Percentiles rank a stretch among this genome's conserved stretches.
These are phyloP conservation scores for Thuidium tamariscinum DNA, from an alignment of 225 moss, liverwort and hornwort species.

Conservation along the genomic window DNA sequence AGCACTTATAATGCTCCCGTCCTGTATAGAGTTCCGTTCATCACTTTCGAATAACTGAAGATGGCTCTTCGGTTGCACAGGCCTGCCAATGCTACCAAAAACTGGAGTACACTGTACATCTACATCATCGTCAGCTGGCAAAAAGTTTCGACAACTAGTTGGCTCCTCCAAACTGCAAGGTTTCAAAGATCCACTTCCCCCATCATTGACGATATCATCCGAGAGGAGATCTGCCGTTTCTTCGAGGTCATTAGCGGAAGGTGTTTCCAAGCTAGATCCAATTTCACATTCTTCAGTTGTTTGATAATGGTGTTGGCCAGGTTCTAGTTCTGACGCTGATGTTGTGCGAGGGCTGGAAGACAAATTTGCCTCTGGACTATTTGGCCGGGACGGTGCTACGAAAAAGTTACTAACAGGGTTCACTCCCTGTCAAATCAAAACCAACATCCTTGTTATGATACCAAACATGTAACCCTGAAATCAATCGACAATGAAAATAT, in stretches of 20 bases:
- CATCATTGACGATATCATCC: neutral
- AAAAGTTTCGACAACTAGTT: neutral
- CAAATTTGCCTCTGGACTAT: neutral
- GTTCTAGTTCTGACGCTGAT: neutral
- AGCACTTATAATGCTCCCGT: neutral
- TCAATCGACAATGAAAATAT: too few relatives aligned
- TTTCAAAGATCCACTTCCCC: neutral
- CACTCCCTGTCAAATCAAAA: constrained; percentile 49
- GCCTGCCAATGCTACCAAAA: constrained; percentile 26
- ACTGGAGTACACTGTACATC: constrained; percentile 43
- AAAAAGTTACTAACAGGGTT: constrained; percentile 70
- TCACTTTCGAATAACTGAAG: constrained; percentile 3
- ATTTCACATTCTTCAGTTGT: neutral
- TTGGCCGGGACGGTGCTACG: constrained; percentile 19
- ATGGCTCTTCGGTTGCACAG: neutral
- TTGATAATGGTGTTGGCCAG: neutral
- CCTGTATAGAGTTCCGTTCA: neutral
- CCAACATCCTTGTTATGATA: neutral
- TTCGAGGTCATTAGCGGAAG: neutral
- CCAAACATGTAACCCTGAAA: neutral
- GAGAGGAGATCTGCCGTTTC: neutral
- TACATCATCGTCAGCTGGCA: neutral
- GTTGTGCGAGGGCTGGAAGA: neutral
- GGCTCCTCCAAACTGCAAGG: neutral
- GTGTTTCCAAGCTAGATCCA: neutral